Conservation (phyloP, 495 filamentous ascomycete species). For the Xylaria acuta region DNA sequence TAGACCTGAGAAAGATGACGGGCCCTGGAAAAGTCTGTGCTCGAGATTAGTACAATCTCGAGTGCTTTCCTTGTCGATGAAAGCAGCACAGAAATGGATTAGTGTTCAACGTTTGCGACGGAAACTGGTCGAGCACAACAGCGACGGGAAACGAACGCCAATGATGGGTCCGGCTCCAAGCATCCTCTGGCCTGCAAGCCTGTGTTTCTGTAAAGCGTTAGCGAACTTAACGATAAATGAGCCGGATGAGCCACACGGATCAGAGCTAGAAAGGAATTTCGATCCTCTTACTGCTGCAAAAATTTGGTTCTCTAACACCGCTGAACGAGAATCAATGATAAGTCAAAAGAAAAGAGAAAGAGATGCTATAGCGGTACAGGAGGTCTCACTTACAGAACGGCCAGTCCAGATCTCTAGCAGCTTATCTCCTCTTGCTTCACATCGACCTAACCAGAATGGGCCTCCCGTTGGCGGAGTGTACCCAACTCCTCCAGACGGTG, state of each 20-base stretch:
- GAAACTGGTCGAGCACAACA: slow-evolving; percentile 48
- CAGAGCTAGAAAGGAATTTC: slow-evolving; percentile 36
- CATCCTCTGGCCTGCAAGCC: slow-evolving; percentile 56
- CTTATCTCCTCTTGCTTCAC: slow-evolving; percentile 52
- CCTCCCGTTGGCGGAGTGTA: slow-evolving; percentile 72
- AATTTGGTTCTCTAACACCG: slow-evolving; percentile 64
- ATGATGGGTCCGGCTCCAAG: slow-evolving; percentile 40
- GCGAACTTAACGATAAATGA: slow-evolving; percentile 33
- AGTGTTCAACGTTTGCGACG: slow-evolving; percentile 39
- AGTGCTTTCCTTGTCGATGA: slow-evolving; percentile 46
- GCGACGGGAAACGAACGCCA: slow-evolving; percentile 51
- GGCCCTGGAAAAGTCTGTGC: slow-evolving; percentile 50
- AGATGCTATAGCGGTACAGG: slow-evolving; percentile 53
- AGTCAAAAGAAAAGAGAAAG: slow-evolving; percentile 60
- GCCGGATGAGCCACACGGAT: slow-evolving; percentile 28
- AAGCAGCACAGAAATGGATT: slow-evolving; percentile 34
- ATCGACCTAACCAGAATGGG: slow-evolving; percentile 57
- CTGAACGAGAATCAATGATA: slow-evolving; percentile 54
- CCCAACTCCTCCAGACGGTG: slow-evolving; percentile 84
- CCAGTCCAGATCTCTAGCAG: slow-evolving; percentile 42
- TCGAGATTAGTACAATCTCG: slow-evolving; percentile 50
- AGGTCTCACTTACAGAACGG: slow-evolving; percentile 47
- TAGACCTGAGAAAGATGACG: slow-evolving; percentile 46
- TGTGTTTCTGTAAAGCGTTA: slow-evolving; percentile 56
- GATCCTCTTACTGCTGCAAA: slow-evolving; percentile 74